These are phyloP conservation scores for Phytophthora europaea DNA, from an alignment of 352 stramenopile genomes.

Conservation along the genomic window DNA sequence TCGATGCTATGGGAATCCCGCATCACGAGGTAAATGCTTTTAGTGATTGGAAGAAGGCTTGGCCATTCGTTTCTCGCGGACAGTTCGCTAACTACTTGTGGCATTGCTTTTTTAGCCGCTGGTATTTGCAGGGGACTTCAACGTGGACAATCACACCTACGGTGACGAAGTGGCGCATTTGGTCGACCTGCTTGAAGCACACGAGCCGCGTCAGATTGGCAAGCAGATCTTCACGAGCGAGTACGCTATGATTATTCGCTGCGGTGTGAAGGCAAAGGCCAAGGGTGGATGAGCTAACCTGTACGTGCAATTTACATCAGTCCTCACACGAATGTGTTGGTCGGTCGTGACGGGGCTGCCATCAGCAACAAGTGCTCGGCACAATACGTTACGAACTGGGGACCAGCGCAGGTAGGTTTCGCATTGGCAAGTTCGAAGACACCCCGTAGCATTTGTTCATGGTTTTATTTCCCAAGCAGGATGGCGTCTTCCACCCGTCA, in stretches of 20 bases:
- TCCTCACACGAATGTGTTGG: conserved; percentile 79
- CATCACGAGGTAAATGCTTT: conserved; percentile 61
- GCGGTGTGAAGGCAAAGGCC: not conserved
- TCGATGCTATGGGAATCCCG: conserved; percentile 70
- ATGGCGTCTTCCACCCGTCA: conserved; percentile 64
- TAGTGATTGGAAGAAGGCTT: not conserved
- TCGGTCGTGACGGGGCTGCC: conserved; percentile 83
- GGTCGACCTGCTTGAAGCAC: conserved; percentile 61
- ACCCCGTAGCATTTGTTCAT: not conserved
- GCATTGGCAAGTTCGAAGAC: not conserved
- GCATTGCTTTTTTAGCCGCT: conserved; percentile 50
- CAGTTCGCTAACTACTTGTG: not conserved
- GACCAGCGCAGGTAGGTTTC: conserved; percentile 49
- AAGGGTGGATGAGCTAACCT: not conserved
- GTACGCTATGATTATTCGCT: conserved; percentile 41
- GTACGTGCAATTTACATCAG: conserved; percentile 34
- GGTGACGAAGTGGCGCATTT: conserved; percentile 72
- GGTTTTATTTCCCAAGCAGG: conserved; percentile 28
- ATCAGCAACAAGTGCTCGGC: conserved; percentile 76
- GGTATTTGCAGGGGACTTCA: conserved; percentile 87
- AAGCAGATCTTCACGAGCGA: conserved; percentile 84
- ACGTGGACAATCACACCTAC: conserved; percentile 87
- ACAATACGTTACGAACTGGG: conserved; percentile 83
- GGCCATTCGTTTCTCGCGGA: not conserved
- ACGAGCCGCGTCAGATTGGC: conserved; percentile 57